Evolutionary conservation across 306 rosid genomes (phyloP).

Genomic region (Sicyos baderoa): DNA sequence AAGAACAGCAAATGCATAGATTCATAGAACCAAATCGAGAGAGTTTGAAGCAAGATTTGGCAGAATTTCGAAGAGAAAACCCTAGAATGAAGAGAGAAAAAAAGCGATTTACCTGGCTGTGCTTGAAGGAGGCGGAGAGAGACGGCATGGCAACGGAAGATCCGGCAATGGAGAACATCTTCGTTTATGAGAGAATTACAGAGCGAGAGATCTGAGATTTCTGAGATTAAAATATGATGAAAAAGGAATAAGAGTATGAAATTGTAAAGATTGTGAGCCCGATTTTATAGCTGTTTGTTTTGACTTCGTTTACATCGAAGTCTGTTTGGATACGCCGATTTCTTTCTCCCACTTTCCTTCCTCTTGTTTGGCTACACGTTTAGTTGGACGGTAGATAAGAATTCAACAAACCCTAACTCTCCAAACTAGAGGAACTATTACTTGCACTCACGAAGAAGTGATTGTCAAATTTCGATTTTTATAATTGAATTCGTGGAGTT

Average conservation of each 20-base stretch:
- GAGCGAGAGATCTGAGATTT: slow-evolving; percentile 20
- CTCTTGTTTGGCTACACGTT: slow-evolving; percentile 1
- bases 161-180: slow-evolving; percentile 16
- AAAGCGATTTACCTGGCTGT: neutral
- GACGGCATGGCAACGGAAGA: slow-evolving; percentile 13
- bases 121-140: neutral
- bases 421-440: too few species aligned
- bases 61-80: neutral
- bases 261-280: slow-evolving; percentile 17
- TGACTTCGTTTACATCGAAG: slow-evolving; percentile 16
- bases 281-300: slow-evolving; percentile 13
- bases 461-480: too few species aligned
- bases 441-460: too few species aligned
- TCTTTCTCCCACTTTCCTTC: neutral
- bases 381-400: too few species aligned
- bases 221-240: neutral
- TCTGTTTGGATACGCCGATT: slow-evolving; percentile 10
- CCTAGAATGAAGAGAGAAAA: neutral
- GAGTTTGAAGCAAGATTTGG: neutral
- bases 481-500: too few species aligned
- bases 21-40: neutral
- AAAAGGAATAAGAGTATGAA: neutral
- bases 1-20: neutral
- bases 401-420: too few species aligned
- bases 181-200: neutral